Conservation (phyloP, 2,329 filamentous ascomycete genomes). For the Xenoacremonium recifei region DNA sequence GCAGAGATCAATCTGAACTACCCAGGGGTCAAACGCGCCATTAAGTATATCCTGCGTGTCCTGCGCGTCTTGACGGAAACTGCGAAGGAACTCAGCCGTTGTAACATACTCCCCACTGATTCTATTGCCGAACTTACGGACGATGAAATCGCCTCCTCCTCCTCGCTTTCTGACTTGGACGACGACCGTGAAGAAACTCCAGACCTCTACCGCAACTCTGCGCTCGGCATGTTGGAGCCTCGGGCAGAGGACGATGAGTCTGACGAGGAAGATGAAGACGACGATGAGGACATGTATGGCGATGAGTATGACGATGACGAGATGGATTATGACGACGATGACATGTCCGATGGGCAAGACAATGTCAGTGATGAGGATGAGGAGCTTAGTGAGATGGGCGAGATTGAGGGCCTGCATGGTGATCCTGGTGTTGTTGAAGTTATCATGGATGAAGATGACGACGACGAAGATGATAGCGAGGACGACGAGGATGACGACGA, state of each 20-base stretch:
- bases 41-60: conserved; percentile 94
- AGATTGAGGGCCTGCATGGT: conserved; percentile 72
- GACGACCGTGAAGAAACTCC: conserved; percentile 92
- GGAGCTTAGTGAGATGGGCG: conserved; percentile 77
- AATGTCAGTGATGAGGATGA: conserved; percentile 90
- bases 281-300: conserved; percentile 90
- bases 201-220: conserved; percentile 94
- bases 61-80: conserved; percentile 84
- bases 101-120: conserved; percentile 68
- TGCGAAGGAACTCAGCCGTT: conserved; percentile 80
- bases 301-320: conserved; percentile 90
- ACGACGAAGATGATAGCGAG: conserved; percentile 60
- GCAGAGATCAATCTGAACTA: conserved; percentile 96
- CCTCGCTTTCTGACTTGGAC: conserved; percentile 84
- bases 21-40: conserved; percentile 85
- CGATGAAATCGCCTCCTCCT: conserved; percentile 83
- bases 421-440: conserved; percentile 67
- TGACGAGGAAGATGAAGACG: conserved; percentile 68
- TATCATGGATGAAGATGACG: conserved; percentile 74
- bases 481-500: conserved; percentile 56
- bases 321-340: conserved; percentile 86
- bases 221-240: conserved; percentile 90
- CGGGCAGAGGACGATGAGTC: conserved; percentile 79
- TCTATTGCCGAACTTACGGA: conserved; percentile 69
- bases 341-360: conserved; percentile 77